Conservation (phyloP, 2,329 filamentous ascomycete species). For the Colletotrichum lentis region DNA sequence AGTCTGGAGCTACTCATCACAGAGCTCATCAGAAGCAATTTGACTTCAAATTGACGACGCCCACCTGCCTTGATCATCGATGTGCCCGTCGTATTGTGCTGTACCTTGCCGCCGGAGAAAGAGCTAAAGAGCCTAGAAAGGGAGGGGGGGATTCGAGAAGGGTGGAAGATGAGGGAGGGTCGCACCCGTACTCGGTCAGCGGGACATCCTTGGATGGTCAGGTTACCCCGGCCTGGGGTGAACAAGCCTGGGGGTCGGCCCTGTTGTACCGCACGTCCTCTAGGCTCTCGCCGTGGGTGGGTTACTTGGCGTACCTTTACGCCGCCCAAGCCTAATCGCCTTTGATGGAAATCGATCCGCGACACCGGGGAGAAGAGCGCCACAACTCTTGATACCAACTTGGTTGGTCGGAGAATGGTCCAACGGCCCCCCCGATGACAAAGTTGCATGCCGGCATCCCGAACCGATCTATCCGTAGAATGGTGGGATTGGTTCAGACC, state of each 20-base stretch:
- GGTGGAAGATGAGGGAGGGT: conserved; percentile 35
- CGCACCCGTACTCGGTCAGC: conserved; percentile 35
- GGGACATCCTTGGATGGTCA: conserved; percentile 29
- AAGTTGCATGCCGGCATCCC: conserved; percentile 10
- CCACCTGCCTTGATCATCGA: conserved; percentile 9
- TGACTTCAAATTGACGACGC: conserved; percentile 32
- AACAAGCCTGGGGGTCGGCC: conserved; percentile 27
- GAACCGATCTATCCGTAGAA: conserved; percentile 1
- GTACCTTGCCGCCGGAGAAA: conserved; percentile 19
- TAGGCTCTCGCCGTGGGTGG: conserved; percentile 10
- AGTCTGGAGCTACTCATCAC: conserved; percentile 19
- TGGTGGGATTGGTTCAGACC: conserved; percentile 4
- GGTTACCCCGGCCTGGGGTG: conserved; percentile 28
- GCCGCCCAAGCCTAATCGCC: conserved; percentile 27
- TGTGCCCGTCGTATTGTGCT: conserved; percentile 18
- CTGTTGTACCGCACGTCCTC: conserved; percentile 32
- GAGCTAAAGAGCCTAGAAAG: neutral
- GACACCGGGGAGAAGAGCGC: conserved; percentile 3
- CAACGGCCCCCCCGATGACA: conserved; percentile 5
- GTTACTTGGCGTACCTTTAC: neutral
- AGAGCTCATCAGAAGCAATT: conserved; percentile 31
- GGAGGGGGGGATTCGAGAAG: conserved; percentile 37
- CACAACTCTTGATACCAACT: conserved; percentile 15
- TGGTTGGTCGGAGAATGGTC: conserved; percentile 3
- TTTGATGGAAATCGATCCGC: conserved; percentile 29